Evolutionary conservation across 2,329 filamentous ascomycete genomes (phyloP).

Genomic region (Xylariomycetidae sp.): DNA sequence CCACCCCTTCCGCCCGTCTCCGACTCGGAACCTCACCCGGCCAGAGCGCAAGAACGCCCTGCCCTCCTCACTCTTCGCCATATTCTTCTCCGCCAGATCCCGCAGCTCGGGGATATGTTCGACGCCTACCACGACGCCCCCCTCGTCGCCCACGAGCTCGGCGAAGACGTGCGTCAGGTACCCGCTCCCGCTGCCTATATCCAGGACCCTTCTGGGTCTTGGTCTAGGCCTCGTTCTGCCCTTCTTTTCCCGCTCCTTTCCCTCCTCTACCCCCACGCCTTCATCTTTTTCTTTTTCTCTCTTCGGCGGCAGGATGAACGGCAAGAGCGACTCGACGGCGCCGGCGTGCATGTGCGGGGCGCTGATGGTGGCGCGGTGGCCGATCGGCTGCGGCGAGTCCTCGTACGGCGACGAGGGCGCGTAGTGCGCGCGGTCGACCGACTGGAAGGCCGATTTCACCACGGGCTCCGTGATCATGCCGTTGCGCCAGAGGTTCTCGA

Average conservation of each 20-base stretch:
- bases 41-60: conserved; percentile 56
- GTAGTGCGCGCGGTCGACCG: conserved; percentile 85
- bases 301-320: conserved; percentile 33
- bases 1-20: conserved; percentile 69
- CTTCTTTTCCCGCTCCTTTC: too few species aligned
- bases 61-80: conserved; percentile 59
- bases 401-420: conserved; percentile 65
- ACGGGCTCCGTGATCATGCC: conserved; percentile 66
- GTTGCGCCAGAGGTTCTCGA: conserved; percentile 71
- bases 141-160: conserved; percentile 57
- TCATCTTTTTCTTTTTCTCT: too few species aligned
- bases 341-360: conserved; percentile 59
- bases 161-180: conserved; percentile 88
- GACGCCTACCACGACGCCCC: conserved; percentile 59
- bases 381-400: conserved; percentile 52
- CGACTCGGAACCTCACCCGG: conserved; percentile 66
- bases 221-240: too few species aligned
- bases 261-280: too few species aligned
- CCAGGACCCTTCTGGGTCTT: conserved; percentile 65
- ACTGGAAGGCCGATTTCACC: conserved; percentile 77
- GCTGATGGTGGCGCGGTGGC: conserved; percentile 51
- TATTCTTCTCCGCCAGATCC: conserved; percentile 60
- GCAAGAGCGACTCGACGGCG: conserved; percentile 46
- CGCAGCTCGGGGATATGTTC: conserved; percentile 67
- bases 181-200: conserved; percentile 71